phyloP scores from a whole-genome alignment of 2,329 filamentous ascomycete genomes.

The Xylaria sp. region DNA sequence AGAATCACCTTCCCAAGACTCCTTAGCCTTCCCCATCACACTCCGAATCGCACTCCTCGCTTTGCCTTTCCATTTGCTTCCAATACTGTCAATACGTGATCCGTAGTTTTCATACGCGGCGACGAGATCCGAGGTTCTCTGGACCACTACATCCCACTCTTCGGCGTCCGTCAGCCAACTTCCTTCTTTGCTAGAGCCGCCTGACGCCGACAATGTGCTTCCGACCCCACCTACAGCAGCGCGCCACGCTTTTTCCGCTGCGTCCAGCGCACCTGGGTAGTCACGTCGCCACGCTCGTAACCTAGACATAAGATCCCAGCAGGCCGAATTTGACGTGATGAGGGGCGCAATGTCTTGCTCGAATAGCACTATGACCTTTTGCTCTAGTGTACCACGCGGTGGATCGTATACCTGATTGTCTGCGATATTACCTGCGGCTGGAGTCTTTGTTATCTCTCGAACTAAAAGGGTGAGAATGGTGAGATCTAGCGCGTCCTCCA shows the following conservation, averaged over 20 bases:
- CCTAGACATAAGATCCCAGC: constrained; percentile 80
- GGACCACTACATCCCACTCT: constrained; percentile 78
- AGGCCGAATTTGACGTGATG: constrained; percentile 80
- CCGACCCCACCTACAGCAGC: constrained; percentile 68
- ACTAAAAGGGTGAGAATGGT: constrained; percentile 78
- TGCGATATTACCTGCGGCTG: constrained; percentile 47
- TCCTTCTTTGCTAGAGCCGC: constrained; percentile 37
- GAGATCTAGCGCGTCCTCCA: constrained; percentile 81
- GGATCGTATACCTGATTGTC: constrained; percentile 53
- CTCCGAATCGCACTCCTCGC: constrained; percentile 84
- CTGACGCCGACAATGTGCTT: constrained; percentile 58
- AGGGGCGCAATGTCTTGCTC: constrained; percentile 81
- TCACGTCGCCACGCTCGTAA: constrained; percentile 79
- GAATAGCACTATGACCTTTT: constrained; percentile 75
- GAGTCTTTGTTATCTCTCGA: constrained; percentile 67
- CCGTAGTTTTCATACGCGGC: constrained; percentile 86
- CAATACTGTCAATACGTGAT: constrained; percentile 72
- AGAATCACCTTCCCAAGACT: constrained; percentile 81
- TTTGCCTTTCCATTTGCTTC: constrained; percentile 88
- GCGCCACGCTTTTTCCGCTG: constrained; percentile 91
- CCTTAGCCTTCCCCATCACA: constrained; percentile 83
- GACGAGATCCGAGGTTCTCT: constrained; percentile 83
- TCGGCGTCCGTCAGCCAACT: constrained; percentile 68
- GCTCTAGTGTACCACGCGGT: constrained; percentile 68
- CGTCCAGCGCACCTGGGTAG: constrained; percentile 78